Evolutionary conservation across 495 filamentous ascomycete genomes (phyloP).

Genomic region (Tuber calosporum): DNA sequence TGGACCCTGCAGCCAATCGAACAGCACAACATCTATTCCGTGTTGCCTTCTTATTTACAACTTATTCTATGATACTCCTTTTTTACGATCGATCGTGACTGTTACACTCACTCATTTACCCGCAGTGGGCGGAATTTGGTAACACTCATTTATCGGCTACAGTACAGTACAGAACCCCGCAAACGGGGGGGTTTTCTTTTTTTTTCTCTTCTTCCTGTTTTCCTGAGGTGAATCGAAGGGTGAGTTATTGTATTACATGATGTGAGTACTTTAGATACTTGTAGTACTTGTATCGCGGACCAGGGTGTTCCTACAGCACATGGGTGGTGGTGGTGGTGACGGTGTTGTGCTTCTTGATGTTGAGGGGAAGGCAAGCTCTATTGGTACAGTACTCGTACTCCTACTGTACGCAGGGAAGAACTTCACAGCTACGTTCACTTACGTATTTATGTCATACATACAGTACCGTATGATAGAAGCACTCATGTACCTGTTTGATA

Average conservation of each 20-base stretch:
- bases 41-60: neutral
- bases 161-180: neutral
- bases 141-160: neutral
- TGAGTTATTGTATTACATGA: neutral
- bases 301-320: neutral
- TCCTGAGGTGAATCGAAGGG: neutral
- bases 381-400: no score
- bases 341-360: neutral
- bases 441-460: neutral
- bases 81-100: constrained; percentile 3
- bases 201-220: neutral
- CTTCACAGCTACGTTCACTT: neutral
- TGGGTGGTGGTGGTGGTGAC: neutral
- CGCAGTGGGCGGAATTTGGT: neutral
- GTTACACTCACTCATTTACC: neutral
- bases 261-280: neutral
- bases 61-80: neutral
- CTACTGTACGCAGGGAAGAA: neutral
- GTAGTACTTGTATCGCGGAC: neutral
- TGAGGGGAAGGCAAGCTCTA: neutral
- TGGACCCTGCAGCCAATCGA: neutral
- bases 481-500: neutral
- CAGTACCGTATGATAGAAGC: neutral
- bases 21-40: neutral
- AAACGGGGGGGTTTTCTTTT: no score